Evolutionary conservation across 441 rosid genomes (phyloP).

Genomic region (Metrosideros polymorpha): DNA sequence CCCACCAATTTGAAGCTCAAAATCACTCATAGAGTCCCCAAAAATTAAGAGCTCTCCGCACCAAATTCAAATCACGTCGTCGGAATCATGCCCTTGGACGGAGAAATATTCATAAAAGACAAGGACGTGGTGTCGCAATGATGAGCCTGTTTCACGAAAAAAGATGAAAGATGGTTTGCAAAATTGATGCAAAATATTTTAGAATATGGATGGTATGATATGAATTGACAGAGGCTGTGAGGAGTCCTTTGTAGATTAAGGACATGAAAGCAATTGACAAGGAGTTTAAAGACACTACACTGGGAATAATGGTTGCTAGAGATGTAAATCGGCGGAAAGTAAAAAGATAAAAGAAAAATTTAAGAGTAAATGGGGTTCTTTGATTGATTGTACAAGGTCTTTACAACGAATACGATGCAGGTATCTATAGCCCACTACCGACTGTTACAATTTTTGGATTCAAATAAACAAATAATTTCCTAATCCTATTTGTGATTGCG

Average conservation of each 20-base stretch:
- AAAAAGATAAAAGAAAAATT: background rate
- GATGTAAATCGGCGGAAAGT: background rate
- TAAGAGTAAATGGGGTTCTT: background rate
- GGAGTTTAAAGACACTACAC: background rate
- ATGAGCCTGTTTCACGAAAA: background rate
- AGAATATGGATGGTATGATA: background rate
- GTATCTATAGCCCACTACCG: background rate
- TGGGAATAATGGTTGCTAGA: background rate
- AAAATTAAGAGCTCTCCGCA: background rate
- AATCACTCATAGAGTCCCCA: background rate
- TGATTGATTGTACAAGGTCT: background rate
- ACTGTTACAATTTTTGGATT: background rate
- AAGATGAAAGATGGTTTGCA: background rate
- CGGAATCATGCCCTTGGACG: background rate
- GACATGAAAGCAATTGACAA: background rate
- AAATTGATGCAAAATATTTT: background rate
- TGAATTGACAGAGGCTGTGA: background rate
- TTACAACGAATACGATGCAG: background rate
- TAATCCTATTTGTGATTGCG: background rate
- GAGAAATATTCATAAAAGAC: background rate
- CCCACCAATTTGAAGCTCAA: background rate
- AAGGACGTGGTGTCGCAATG: background rate
- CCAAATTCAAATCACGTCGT: background rate
- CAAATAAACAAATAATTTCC: background rate
- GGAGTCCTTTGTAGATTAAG: background rate